phyloP scores from a whole-genome alignment of 805 yeast species.

The Myxozyma neotropica region DNA sequence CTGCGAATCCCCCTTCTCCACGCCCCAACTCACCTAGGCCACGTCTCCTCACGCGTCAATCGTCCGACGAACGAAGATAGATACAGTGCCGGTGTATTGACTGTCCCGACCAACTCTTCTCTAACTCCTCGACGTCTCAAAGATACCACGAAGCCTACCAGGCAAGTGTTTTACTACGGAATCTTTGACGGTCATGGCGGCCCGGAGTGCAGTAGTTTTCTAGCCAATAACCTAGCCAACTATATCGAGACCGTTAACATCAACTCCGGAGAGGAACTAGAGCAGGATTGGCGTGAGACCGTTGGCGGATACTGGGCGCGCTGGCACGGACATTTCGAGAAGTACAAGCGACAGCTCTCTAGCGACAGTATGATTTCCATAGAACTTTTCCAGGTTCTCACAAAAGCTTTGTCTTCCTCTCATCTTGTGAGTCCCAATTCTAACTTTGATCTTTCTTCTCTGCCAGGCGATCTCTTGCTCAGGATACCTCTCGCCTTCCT shows the following conservation, averaged over 20 bases:
- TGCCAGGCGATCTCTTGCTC: conserved; percentile 58
- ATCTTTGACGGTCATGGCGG: conserved; percentile 98
- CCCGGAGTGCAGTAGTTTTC: conserved; percentile 64
- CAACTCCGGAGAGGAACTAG: conserved; percentile 47
- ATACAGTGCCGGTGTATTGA: conserved; percentile 65
- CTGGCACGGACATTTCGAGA: conserved; percentile 56
- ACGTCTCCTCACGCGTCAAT: conserved; percentile 72
- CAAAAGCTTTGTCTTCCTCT: neutral
- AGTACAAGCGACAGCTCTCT: conserved; percentile 40
- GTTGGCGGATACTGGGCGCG: conserved; percentile 87
- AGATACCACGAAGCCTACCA: conserved; percentile 12
- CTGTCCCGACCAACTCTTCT: conserved; percentile 46
- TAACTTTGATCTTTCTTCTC: neutral
- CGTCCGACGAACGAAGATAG: conserved; percentile 81
- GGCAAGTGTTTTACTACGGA: conserved; percentile 64
- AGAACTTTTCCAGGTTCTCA: neutral
- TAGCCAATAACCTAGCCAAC: conserved; percentile 56
- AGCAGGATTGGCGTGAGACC: conserved; percentile 56
- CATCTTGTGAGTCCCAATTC: neutral
- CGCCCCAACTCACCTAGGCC: conserved; percentile 79
- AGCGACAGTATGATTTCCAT: conserved; percentile 24
- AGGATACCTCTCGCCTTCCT: conserved; percentile 68
- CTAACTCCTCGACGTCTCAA: conserved; percentile 35
- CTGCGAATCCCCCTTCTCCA: conserved; percentile 57
- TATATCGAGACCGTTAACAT: conserved; percentile 52